Conservation (phyloP, 495 filamentous ascomycete species). For the Aspergillus nanangensis region DNA sequence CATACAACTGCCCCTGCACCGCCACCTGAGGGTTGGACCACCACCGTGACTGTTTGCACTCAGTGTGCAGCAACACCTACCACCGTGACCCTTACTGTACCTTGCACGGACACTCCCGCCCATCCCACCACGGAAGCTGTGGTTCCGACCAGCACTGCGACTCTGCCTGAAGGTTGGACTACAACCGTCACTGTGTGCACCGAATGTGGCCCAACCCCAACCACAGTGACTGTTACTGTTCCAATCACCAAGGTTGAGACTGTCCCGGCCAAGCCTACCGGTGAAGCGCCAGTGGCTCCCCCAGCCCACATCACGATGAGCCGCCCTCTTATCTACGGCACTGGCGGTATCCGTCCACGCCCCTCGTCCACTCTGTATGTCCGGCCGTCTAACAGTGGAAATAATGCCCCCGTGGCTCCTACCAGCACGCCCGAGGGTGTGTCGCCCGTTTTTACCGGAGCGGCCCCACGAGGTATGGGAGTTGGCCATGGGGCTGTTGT, state of each 20-base stretch:
- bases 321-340: slow-evolving; percentile 2
- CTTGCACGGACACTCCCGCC: slow-evolving; percentile 12
- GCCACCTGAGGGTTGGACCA: slow-evolving; percentile 40
- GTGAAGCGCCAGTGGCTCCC: background rate
- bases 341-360: slow-evolving; percentile 6
- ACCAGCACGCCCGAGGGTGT: slow-evolving; percentile 18
- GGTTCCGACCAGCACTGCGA: slow-evolving; percentile 2
- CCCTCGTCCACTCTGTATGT: slow-evolving; percentile 17
- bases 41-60: slow-evolving; percentile 41
- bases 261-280: background rate
- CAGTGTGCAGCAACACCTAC: slow-evolving; percentile 35
- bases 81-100: slow-evolving; percentile 40
- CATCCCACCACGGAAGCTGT: slow-evolving; percentile 3
- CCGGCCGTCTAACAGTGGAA: slow-evolving; percentile 13
- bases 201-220: slow-evolving; percentile 31
- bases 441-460: slow-evolving; percentile 23
- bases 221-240: slow-evolving; percentile 32
- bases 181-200: slow-evolving; percentile 38
- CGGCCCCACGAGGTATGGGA: slow-evolving; percentile 10
- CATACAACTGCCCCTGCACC: slow-evolving; percentile 13
- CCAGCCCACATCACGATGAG: background rate
- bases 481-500: slow-evolving; percentile 6
- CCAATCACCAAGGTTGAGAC: slow-evolving; percentile 10
- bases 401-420: slow-evolving; percentile 7
- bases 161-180: slow-evolving; percentile 32